A percentile compares a stretch with the other conserved stretches of the same genome.
Conservation (phyloP, 768 basidiomycete genomes). For the Amanita muscaria region DNA sequence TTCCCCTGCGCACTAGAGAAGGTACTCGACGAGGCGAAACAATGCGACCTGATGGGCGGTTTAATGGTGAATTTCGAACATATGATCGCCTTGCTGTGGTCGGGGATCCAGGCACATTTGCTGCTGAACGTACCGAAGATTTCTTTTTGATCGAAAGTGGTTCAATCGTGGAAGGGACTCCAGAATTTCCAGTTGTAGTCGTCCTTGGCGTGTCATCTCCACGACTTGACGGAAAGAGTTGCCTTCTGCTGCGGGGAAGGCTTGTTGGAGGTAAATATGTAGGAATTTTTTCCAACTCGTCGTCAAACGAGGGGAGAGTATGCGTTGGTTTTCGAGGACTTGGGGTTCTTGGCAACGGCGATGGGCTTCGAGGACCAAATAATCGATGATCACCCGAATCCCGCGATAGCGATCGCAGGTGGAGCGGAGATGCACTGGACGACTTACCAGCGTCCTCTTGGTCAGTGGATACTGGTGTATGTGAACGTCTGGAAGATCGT, state of each 20-base stretch:
- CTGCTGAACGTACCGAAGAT: constrained; percentile 45
- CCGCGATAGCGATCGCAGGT: constrained; percentile 37
- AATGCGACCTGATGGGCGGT: constrained; percentile 32
- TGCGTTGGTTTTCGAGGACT: constrained; percentile 26
- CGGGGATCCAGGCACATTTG: constrained; percentile 28
- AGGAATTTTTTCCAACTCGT: constrained; percentile 33
- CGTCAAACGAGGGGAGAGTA: constrained; percentile 36
- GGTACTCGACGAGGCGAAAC: constrained; percentile 47
- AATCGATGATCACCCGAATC: constrained; percentile 51
- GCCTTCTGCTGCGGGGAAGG: constrained; percentile 66
- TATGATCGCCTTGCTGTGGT: constrained; percentile 31
- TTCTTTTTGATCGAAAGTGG: constrained; percentile 86
- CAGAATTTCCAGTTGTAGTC: constrained; percentile 20
- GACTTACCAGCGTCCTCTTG: constrained; percentile 25
- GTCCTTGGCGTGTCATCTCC: constrained; percentile 47
- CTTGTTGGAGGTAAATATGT: constrained; percentile 27
- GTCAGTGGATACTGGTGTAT: constrained; percentile 33
- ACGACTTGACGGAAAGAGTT: constrained; percentile 48
- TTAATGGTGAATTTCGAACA: constrained; percentile 46
- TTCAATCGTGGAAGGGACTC: constrained; percentile 44
- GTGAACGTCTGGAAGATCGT: constrained; percentile 37
- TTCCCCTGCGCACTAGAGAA: constrained; percentile 39
- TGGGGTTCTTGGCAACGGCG: constrained; percentile 48
- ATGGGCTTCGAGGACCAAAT: constrained; percentile 67
- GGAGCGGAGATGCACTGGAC: constrained; percentile 24